Base-by-base conservation (phyloP, 306 rosid species). In the Quercus dentata region DNA sequence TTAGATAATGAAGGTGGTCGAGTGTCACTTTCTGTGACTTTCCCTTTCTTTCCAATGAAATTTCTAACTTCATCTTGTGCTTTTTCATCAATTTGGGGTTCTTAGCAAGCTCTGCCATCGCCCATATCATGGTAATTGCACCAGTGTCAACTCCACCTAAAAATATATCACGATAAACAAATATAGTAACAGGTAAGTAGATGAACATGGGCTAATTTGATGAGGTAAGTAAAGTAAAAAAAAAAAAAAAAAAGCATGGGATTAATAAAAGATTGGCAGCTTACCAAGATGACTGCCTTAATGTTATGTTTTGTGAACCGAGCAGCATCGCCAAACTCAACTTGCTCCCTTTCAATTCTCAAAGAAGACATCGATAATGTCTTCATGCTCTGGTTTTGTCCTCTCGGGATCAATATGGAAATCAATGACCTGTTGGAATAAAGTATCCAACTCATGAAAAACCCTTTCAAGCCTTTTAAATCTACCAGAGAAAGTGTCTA, bases 251-350 rank as follows among this genome's bases (percentile, higher is more conserved):
- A 7, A 63, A 44, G 0, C 1, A 10, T 44, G 14, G 51, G 51
- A 35, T 35, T 1, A 35, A 1, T 8, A 44, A 63, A 19, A 61
- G 5, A 15, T 17, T 14, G n/a, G 18, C 10, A 7, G 3, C 79
- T 71, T 79, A 85, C 89, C 78, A 86, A 13, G 56, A 86, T 63
- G 8, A 86, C 15, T 30, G 85, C 91, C 78, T 87, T 87, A 59
- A 81, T 77, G 54, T 79, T 80, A 18, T 83, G 73, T 28, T 57
- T 58, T 1, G 31, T 62, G 23, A 85, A 17, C 4, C 8, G 25
- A 30, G 68, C n/a, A 10, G 3, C 75, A 31, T 13, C 2, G 2
- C 41, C 41, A 35, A 0, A 35, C 41, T 35, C 8, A 35, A 1
- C 41, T 35, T 35, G 41, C 41, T 35, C 41, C 41, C 41, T 35